These are phyloP conservation scores for Solanum chacoense DNA, from an alignment of 305 asterid genomes.

Conservation along the genomic window DNA sequence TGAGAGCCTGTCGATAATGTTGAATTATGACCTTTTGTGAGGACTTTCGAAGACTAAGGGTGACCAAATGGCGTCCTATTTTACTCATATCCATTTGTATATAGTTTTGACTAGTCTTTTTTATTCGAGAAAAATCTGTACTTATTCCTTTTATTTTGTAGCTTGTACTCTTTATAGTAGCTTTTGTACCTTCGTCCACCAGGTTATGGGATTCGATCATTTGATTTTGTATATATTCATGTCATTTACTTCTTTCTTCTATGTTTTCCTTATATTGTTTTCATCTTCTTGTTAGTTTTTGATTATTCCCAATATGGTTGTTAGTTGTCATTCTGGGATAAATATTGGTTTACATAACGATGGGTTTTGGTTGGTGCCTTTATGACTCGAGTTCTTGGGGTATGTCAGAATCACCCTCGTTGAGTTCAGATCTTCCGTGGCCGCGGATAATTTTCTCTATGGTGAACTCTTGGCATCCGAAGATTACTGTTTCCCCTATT, in stretches of 20 bases:
- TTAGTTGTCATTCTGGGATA: too few species aligned
- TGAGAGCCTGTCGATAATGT: too few species aligned
- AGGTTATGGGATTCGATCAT: neutral
- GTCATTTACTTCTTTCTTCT: too few species aligned
- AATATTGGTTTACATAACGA: neutral
- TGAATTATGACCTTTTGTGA: too few species aligned
- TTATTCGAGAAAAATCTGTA: too few species aligned
- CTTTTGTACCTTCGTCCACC: neutral
- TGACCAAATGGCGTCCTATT: neutral
- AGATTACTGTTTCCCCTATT: neutral
- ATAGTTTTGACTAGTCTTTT: neutral
- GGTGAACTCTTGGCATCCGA: neutral
- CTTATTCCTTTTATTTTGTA: too few species aligned
- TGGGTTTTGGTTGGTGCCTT: neutral
- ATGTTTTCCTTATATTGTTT: too few species aligned
- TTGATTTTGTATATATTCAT: too few species aligned
- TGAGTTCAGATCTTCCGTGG: neutral
- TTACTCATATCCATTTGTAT: neutral
- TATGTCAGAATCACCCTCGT: neutral
- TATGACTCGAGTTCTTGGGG: neutral
- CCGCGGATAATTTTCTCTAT: neutral
- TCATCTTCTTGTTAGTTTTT: neutral
- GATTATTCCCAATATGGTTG: neutral
- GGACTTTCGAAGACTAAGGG: neutral
- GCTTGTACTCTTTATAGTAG: neutral